A percentile compares a stretch with the other conserved stretches of the same genome.
Evolutionary conservation across 2,329 filamentous ascomycete species (phyloP).

Genomic region (Ophiocordyceps australis): DNA sequence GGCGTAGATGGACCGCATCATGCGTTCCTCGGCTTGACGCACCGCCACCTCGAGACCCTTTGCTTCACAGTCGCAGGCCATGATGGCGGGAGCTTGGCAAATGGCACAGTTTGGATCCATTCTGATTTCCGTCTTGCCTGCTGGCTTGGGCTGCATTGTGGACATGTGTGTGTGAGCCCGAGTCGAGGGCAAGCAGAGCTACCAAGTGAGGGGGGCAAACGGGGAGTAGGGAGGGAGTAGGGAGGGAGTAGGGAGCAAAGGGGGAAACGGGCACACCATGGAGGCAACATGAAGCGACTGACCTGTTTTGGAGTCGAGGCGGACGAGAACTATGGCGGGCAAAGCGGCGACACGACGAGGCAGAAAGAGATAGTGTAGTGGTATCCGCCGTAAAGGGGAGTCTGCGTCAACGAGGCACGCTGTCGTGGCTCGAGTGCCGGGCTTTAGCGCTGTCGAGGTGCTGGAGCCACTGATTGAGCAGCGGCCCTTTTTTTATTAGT

Average conservation of each 20-base stretch:
- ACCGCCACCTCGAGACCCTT: slow-evolving; percentile 45
- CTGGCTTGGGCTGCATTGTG: slow-evolving; percentile 23
- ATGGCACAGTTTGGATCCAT: slow-evolving; percentile 57
- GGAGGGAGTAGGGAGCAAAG: no score
- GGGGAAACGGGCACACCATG: no score
- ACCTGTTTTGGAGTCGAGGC: no score
- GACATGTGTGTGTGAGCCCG: no score
- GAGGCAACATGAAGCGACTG: no score
- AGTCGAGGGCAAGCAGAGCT: slow-evolving; percentile 17
- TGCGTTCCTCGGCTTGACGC: slow-evolving; percentile 41
- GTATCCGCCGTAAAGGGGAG: no score
- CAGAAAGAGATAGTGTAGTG: slow-evolving; percentile 12
- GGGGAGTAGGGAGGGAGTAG: neutral
- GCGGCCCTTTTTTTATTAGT: no score
- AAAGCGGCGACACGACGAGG: slow-evolving; percentile 8
- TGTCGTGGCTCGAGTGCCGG: slow-evolving; percentile 22
- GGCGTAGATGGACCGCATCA: slow-evolving; percentile 44
- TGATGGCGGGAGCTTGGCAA: slow-evolving; percentile 38
- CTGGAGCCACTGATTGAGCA: no score
- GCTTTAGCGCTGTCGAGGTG: slow-evolving; percentile 16
- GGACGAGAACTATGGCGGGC: no score
- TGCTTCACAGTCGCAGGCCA: slow-evolving; percentile 47
- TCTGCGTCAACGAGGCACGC: no score
- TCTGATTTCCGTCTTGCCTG: slow-evolving; percentile 32
- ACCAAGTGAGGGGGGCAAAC: neutral